phyloP scores from a whole-genome alignment of 371 early-diverging fungal species.

The Cokeromyces recurvatus region DNA sequence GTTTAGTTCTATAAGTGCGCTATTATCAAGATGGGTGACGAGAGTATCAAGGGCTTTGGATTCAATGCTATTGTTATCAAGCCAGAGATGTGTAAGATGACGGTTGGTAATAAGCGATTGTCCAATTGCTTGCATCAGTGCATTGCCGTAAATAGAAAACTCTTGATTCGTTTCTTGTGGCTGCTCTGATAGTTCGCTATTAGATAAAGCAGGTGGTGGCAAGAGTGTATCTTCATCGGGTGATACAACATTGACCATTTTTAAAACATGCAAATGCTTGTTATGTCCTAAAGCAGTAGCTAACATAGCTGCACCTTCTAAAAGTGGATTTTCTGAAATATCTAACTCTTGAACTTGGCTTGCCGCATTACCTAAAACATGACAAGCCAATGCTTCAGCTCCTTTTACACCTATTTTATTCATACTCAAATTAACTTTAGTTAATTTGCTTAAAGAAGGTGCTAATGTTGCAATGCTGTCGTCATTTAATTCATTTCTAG shows the following conservation, averaged over 20 bases:
- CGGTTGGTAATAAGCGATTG: conserved; percentile 24
- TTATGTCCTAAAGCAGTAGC: conserved; percentile 33
- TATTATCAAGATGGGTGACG: conserved; percentile 9
- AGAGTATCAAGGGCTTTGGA: conserved; percentile 15
- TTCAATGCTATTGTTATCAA: conserved; percentile 52
- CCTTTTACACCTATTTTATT: conserved; percentile 38
- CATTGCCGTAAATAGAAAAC: conserved; percentile 39
- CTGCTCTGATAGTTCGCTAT: conserved; percentile 16
- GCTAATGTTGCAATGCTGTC: conserved; percentile 25
- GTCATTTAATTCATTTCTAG: conserved; percentile 48
- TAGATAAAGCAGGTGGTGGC: conserved; percentile 25
- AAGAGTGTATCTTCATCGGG: conserved; percentile 23
- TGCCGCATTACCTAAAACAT: conserved; percentile 2
- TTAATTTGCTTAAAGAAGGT: conserved; percentile 17
- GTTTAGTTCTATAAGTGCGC: conserved; percentile 31
- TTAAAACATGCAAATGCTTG: conserved; percentile 28
- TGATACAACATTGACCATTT: conserved; percentile 40
- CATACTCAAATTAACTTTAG: conserved; percentile 38
- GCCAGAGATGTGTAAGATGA: conserved; percentile 36
- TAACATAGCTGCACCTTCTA: conserved; percentile 39
- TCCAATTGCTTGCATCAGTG: conserved; percentile 30
- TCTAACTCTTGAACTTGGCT: conserved; percentile 40
- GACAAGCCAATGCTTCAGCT: conserved; percentile 23
- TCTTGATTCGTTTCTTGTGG: conserved; percentile 15
- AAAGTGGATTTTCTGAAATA: conserved; percentile 51